Conservation (phyloP, 345 rosid genomes). For the Erodium maritimum region DNA sequence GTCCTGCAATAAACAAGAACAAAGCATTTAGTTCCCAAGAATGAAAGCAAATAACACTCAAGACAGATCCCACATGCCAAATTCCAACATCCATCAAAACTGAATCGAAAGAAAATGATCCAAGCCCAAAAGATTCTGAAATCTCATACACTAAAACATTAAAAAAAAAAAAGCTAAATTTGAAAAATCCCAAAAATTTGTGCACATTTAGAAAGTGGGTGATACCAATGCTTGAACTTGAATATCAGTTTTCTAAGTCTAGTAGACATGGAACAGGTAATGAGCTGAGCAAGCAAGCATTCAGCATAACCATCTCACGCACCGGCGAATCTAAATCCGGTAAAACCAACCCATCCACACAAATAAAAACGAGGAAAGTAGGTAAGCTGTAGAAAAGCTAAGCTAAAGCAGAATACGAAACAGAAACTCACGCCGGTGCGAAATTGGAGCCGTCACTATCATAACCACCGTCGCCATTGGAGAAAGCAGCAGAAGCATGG, state of each 20-base stretch:
- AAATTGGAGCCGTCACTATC: slow-evolving; percentile 65
- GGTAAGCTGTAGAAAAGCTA: neutral
- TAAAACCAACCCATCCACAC: neutral
- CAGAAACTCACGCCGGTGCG: slow-evolving; percentile 38
- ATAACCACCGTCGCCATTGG: slow-evolving; percentile 50
- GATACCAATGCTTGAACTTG: neutral
- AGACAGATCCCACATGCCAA: neutral
- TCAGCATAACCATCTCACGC: neutral
- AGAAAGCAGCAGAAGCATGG: slow-evolving; percentile 20
- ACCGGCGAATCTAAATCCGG: neutral
- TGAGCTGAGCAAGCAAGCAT: neutral
- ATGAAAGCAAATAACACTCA: neutral
- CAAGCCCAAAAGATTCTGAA: too few relatives aligned
- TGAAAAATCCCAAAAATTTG: too few relatives aligned
- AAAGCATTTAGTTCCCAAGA: neutral
- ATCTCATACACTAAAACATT: neutral
- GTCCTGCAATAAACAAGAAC: slow-evolving; percentile 23
- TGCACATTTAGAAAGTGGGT: too few relatives aligned
- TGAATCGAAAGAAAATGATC: neutral
- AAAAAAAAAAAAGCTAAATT: too few relatives aligned
- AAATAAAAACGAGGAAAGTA: too few relatives aligned
- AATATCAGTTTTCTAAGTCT: too few relatives aligned
- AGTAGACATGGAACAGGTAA: neutral
- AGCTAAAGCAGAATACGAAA: too few relatives aligned
- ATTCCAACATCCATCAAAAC: neutral